Conservation (phyloP, 1,139 yeast genomes). For the Protomyces gravidus region DNA sequence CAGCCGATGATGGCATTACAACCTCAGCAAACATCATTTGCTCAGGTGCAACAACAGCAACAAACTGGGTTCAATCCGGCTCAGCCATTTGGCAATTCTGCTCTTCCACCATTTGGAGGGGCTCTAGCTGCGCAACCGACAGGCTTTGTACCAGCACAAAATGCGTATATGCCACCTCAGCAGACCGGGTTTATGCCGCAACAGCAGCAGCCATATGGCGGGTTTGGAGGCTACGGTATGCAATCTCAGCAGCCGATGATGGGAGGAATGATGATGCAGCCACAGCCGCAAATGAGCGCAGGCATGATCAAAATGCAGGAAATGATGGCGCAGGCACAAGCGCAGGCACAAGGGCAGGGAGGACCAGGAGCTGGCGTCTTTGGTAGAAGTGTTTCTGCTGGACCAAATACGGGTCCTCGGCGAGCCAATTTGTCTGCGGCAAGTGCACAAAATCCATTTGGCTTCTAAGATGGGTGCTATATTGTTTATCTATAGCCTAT, state of each 20-base stretch:
- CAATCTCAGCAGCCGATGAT: conserved; percentile 36
- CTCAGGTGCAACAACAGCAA: conserved; percentile 29
- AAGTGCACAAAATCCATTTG: conserved; percentile 23
- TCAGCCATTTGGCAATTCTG: conserved; percentile 18
- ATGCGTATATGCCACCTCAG: conserved; percentile 24
- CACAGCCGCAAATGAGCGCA: conserved; percentile 34
- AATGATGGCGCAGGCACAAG: conserved; percentile 27
- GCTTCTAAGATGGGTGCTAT: neutral
- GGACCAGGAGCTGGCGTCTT: conserved; percentile 12
- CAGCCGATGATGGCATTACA: conserved; percentile 40
- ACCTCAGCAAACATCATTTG: conserved; percentile 47
- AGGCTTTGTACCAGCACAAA: conserved; percentile 30
- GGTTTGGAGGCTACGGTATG: conserved; percentile 33
- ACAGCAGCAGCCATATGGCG: conserved; percentile 42
- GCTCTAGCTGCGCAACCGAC: conserved; percentile 24
- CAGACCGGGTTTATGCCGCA: conserved; percentile 34
- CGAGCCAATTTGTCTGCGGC: conserved; percentile 15
- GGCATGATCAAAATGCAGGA: conserved; percentile 28
- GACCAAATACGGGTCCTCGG: conserved; percentile 8
- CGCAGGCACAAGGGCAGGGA: neutral
- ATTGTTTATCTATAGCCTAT: neutral
- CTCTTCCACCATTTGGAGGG: conserved; percentile 28
- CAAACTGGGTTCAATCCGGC: conserved; percentile 28
- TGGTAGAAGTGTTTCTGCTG: conserved; percentile 12
- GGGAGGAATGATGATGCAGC: conserved; percentile 32